Evolutionary conservation across 176 grass and related monocot genomes (phyloP), one percentile per base, ranked within the genome.

Genomic region (Elymus sibiricus): DNA sequence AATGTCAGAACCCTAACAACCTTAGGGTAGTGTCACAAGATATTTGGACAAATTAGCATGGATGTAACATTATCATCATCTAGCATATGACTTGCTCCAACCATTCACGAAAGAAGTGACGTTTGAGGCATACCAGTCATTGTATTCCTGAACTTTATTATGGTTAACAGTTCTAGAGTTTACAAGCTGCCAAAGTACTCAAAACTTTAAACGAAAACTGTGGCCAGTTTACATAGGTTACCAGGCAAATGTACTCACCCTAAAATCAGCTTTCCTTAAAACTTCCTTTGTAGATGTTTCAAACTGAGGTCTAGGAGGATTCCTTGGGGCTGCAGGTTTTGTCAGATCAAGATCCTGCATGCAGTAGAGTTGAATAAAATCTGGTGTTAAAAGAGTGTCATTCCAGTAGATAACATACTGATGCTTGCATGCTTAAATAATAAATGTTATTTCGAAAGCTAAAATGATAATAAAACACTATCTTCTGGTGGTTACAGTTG

Each of bases 261-360:
- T 91, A 86, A 96, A 98, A 94, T 98, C 97, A 2, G 97, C 94
- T 91, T 96, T 98, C 79, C 59, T 93, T 61, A 98, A 88, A 78
- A 96, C 97, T 53, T 96, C 92, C 14, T 47, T 26, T 56, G 94
- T 96, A 60, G 90, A 91, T 37, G 92, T 96, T 92, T 94, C 56
- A 85, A 98, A 98, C 49, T 86, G 79, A 38, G 1, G 46, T 88
- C 79, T 87, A 83, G 80, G 88, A 22, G 64, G 70, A 7, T 70
- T 79, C 64, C 83, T 92, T 78, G 82, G 64, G 3, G 79, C 70
- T 70, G 83, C 90, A 71, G 97, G 94, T 87, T 80, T 92, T 72
- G 71, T 94, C 64, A 95, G 90, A 85, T 98, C 90, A 81, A 98
- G 94, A 86, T 98, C 97, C 94, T 98, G 70, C 28, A 80, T 39